Evolutionary conservation across 192 early-diverging fungal species (phyloP).

Genomic region (Mortierella claussenii): DNA sequence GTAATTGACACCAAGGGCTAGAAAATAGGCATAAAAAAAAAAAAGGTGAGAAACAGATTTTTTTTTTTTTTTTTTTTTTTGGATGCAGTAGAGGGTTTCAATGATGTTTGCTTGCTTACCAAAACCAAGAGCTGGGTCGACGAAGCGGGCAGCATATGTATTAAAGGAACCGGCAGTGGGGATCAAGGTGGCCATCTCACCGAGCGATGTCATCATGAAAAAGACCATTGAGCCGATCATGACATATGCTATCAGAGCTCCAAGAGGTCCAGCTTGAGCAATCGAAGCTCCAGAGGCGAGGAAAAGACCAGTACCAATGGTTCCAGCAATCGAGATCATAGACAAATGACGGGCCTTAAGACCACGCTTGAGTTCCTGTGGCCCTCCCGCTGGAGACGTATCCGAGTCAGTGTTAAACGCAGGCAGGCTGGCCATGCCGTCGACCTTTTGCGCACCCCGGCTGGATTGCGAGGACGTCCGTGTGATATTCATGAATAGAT

Average conservation of each 20-base stretch:
- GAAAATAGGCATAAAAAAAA: conserved; percentile 7
- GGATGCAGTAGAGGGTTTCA: too few species aligned
- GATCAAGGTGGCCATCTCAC: conserved; percentile 88
- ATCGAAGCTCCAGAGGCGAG: conserved; percentile 81
- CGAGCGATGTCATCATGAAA: conserved; percentile 81
- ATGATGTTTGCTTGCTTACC: too few species aligned
- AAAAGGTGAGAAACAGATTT: too few species aligned
- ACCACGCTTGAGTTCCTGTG: conserved; percentile 66
- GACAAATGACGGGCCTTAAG: conserved; percentile 78
- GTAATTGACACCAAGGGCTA: conserved; percentile 60
- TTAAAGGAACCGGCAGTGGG: conserved; percentile 87
- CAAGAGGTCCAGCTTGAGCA: conserved; percentile 79
- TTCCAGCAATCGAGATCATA: conserved; percentile 85
- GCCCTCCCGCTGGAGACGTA: conserved; percentile 10
- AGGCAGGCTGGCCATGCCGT: conserved; percentile 18
- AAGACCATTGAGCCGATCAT: conserved; percentile 77
- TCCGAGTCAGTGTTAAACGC: conserved; percentile 29
- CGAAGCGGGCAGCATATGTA: conserved; percentile 80
- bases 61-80: too few species aligned
- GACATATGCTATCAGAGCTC: conserved; percentile 78
- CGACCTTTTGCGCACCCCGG: conserved; percentile 14
- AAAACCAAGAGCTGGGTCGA: conserved; percentile 84
- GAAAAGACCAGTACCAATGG: conserved; percentile 85
- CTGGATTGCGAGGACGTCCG: neutral
- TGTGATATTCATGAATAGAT: neutral